Percentiles rank a stretch among this genome's conserved stretches.
Evolutionary conservation across 2,329 filamentous ascomycete species (phyloP).

Genomic region (Lachnellula subtilissima): DNA sequence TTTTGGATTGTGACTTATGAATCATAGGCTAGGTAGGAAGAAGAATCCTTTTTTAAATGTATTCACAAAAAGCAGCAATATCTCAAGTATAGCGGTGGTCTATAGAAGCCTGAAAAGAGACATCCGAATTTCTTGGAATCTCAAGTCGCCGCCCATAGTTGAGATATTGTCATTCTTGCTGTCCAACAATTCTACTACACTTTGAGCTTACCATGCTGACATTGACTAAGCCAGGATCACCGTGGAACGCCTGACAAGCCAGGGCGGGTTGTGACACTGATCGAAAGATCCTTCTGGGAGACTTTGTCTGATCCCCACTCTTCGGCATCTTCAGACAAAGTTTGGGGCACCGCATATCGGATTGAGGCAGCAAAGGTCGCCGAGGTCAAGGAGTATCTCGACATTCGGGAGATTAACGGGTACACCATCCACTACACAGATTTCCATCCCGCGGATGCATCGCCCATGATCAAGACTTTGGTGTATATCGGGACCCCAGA

Average conservation of each 20-base stretch:
- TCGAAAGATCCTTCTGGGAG: constrained; percentile 79
- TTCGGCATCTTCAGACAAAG: constrained; percentile 53
- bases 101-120: not conserved
- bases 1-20: constrained; percentile 11
- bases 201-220: constrained; percentile 10
- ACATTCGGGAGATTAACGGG: constrained; percentile 95
- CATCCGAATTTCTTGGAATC: not conserved
- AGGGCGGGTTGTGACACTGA: constrained; percentile 88
- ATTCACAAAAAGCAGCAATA: not conserved
- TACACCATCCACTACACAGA: constrained; percentile 90
- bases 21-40: constrained; percentile 32
- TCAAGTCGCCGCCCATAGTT: not conserved
- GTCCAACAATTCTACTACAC: constrained; percentile 1
- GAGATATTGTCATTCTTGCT: not conserved
- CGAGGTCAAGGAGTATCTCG: constrained; percentile 83
- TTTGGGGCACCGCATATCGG: constrained; percentile 93
- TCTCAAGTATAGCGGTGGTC: not conserved
- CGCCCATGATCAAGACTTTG: constrained; percentile 49
- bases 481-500: constrained; percentile 93
- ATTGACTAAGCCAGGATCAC: constrained; percentile 72
- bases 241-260: constrained; percentile 83
- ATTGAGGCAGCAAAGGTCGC: constrained; percentile 67
- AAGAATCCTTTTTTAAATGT: not conserved
- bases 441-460: constrained; percentile 57
- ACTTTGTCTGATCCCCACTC: constrained; percentile 64